Conservation (phyloP, 257 asterid species). For the Oldenlandia corymbosa region DNA sequence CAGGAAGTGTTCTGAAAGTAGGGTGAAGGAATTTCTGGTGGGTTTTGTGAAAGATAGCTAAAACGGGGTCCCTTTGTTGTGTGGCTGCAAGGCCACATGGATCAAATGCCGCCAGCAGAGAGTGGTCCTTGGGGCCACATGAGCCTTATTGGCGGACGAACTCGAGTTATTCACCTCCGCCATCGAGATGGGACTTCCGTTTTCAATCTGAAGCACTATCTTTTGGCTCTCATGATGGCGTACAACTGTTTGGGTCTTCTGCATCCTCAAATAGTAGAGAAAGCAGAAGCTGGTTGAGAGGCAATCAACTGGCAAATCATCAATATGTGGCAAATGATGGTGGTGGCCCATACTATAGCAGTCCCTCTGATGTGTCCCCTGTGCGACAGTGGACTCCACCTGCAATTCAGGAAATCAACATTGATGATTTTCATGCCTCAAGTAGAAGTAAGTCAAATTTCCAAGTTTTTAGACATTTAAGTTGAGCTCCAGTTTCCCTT, state of each 20-base stretch:
- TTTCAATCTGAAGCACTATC: constrained; percentile 73
- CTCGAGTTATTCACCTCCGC: constrained; percentile 94
- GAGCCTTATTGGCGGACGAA: constrained; percentile 97
- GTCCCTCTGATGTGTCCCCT: constrained; percentile 88
- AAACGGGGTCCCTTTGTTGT: constrained; percentile 99
- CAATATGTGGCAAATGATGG: constrained; percentile 71
- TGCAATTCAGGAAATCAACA: constrained; percentile 69
- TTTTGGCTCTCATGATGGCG: constrained; percentile 79
- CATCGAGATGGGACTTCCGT: constrained; percentile 79
- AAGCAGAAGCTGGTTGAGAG: constrained; percentile 87
- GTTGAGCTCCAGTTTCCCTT: not conserved
- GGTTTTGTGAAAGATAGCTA: constrained; percentile 68
- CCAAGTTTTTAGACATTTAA: not conserved
- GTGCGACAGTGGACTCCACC: constrained; percentile 88
- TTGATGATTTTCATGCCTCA: constrained; percentile 58
- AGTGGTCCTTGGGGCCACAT: constrained; percentile 91
- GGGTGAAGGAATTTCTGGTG: constrained; percentile 25
- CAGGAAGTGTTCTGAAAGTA: constrained; percentile 25
- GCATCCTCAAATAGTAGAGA: constrained; percentile 89
- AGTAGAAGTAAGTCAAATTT: constrained; percentile 50
- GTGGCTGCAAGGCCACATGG: constrained; percentile 99
- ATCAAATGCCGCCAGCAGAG: constrained; percentile 75
- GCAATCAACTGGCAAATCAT: constrained; percentile 50
- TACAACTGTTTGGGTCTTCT: constrained; percentile 70
- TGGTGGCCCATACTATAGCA: constrained; percentile 59